Conservation (phyloP, 2,329 filamentous ascomycete species). For the Cadophora malorum region DNA sequence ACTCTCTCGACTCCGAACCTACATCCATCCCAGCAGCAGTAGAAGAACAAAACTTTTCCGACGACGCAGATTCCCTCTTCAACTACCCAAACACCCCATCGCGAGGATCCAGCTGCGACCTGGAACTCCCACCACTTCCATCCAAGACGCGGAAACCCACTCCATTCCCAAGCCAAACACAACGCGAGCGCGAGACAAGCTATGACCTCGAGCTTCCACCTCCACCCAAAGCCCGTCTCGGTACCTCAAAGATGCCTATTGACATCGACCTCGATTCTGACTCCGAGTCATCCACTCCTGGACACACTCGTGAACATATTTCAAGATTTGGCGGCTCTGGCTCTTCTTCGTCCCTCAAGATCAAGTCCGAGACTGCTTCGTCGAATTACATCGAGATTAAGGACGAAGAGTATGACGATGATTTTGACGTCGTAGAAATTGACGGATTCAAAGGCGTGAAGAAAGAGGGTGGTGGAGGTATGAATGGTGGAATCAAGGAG, state of each 20-base stretch:
- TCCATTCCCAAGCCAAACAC: not conserved
- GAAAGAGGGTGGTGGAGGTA: not conserved
- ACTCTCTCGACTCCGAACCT: no score
- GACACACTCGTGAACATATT: not conserved
- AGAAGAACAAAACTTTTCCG: not conserved
- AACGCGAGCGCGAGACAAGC: not conserved
- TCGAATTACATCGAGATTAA: conserved; percentile 13
- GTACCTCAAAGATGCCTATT: not conserved
- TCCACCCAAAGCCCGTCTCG: not conserved
- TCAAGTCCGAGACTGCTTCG: not conserved
- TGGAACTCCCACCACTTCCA: not conserved
- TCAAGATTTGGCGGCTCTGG: not conserved
- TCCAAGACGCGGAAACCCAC: not conserved
- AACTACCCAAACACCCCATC: not conserved
- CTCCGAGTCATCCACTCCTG: not conserved
- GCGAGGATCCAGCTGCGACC: not conserved
- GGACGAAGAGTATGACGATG: conserved; percentile 1
- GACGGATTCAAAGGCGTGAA: not conserved
- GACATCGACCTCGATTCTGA: not conserved
- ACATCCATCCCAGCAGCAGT: no score
- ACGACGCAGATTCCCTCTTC: not conserved
- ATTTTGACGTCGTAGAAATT: not conserved
- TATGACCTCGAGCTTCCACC: conserved; percentile 2
- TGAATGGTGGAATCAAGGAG: not conserved
- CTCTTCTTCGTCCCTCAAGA: no score